phyloP scores from a whole-genome alignment of 2,329 filamentous ascomycete species.

The Alternaria infectoria region DNA sequence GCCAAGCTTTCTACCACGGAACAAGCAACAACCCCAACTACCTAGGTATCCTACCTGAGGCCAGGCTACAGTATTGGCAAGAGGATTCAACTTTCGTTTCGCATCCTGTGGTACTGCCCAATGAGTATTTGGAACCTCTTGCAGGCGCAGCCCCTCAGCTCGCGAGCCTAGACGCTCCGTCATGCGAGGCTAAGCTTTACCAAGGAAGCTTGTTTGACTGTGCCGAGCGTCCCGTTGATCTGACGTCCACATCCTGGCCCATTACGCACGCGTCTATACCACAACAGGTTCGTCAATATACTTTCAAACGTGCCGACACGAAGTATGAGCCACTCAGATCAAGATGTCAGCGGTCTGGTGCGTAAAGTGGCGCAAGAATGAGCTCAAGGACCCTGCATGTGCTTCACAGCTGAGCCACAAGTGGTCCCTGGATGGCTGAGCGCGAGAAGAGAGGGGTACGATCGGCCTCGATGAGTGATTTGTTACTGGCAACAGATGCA shows the following conservation, averaged over 20 bases:
- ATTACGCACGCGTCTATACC: conserved; percentile 38
- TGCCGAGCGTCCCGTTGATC: conserved; percentile 5
- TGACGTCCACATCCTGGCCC: conserved; percentile 8
- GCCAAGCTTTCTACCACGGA: conserved; percentile 14
- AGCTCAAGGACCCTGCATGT: conserved; percentile 7
- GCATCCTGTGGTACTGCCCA: neutral
- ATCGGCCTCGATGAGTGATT: conserved; percentile 19
- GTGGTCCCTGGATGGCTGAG: conserved; percentile 28
- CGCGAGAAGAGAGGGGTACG: conserved; percentile 27
- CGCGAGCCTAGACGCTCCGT: neutral
- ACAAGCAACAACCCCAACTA: neutral
- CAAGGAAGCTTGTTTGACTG: conserved; percentile 33
- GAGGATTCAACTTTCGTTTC: neutral
- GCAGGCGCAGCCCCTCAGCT: neutral
- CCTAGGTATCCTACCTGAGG: neutral
- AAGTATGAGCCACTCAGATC: conserved; percentile 21
- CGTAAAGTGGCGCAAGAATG: conserved; percentile 23
- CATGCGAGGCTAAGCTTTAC: conserved; percentile 34
- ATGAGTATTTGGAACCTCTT: neutral
- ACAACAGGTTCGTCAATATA: conserved; percentile 17
- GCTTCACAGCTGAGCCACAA: conserved; percentile 27
- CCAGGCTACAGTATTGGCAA: neutral
- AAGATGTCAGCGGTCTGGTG: conserved; percentile 2
- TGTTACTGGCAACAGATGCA: conserved; percentile 2
- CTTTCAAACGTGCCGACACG: conserved; percentile 8